phyloP scores from a whole-genome alignment of 495 filamentous ascomycete species.

The Neurospora intermedia region DNA sequence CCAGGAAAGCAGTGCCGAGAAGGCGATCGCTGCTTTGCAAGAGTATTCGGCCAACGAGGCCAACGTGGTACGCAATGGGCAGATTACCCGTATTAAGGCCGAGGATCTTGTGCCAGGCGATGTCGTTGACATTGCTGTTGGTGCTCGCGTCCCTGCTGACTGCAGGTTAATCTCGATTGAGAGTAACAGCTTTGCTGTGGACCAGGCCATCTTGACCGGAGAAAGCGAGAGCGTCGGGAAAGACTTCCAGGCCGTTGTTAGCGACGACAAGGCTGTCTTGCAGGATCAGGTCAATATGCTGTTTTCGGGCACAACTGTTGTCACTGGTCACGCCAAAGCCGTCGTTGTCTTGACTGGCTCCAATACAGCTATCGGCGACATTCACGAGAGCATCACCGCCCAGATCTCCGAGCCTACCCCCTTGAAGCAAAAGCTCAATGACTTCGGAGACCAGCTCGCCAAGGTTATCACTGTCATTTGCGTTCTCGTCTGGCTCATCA shows the following conservation, averaged over 20 bases:
- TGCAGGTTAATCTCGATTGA: slow-evolving; percentile 83
- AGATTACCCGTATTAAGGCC: slow-evolving; percentile 68
- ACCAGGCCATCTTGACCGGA: slow-evolving; percentile 95
- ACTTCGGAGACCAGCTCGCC: slow-evolving; percentile 92
- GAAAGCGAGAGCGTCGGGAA: slow-evolving; percentile 97
- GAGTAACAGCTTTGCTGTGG: slow-evolving; percentile 92
- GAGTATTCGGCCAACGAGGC: slow-evolving; percentile 99
- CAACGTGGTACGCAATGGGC: slow-evolving; percentile 76
- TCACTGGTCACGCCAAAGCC: slow-evolving; percentile 86
- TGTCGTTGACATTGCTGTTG: slow-evolving; percentile 78
- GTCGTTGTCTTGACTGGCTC: slow-evolving; percentile 85
- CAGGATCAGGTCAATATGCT: slow-evolving; percentile 98
- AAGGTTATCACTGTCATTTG: slow-evolving; percentile 99
- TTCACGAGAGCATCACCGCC: slow-evolving; percentile 94
- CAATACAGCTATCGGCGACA: slow-evolving; percentile 93
- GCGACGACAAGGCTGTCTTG: slow-evolving; percentile 80
- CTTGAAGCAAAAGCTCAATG: slow-evolving; percentile 95
- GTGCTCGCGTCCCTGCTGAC: slow-evolving; percentile 94
- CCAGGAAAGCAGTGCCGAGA: slow-evolving; percentile 97
- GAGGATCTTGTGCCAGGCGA: slow-evolving; percentile 96
- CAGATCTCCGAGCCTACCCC: slow-evolving; percentile 98
- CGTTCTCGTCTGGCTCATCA: slow-evolving; percentile 94
- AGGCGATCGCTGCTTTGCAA: slow-evolving; percentile 95
- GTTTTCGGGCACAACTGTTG: slow-evolving; percentile 96
- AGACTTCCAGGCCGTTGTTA: slow-evolving; percentile 51